Evolutionary conservation across 83 land plant species (phyloP).

Genomic region (Picea engelmannii): DNA sequence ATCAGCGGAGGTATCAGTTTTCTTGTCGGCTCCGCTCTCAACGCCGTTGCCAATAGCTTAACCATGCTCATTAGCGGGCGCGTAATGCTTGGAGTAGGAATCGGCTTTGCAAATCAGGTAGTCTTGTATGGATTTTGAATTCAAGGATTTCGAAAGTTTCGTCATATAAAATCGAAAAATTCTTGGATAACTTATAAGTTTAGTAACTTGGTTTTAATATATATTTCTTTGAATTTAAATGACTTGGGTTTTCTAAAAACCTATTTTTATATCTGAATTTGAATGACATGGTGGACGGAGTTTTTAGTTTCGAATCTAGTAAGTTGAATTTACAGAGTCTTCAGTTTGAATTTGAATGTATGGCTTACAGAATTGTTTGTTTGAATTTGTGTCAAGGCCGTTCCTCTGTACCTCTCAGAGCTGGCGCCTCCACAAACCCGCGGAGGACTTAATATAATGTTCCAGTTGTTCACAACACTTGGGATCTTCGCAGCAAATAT

Average conservation of each 20-base stretch:
- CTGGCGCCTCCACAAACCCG: constrained; percentile 79
- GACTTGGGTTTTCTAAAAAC: not conserved
- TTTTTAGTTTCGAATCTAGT: not conserved
- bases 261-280: not conserved
- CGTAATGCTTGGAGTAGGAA: constrained; percentile 79
- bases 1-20: constrained; percentile 10
- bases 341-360: not conserved
- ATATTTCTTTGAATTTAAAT: not conserved
- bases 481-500: constrained; percentile 78
- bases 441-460: constrained; percentile 81
- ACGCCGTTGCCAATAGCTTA: constrained; percentile 56
- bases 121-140: constrained; percentile 13
- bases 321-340: not conserved
- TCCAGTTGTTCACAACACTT: constrained; percentile 67
- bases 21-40: constrained; percentile 25
- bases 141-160: constrained; percentile 1
- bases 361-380: not conserved
- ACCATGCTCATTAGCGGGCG: constrained; percentile 68
- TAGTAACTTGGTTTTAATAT: not conserved
- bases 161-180: not conserved
- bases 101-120: constrained; percentile 84
- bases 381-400: constrained; percentile 42
- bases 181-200: too few species aligned
- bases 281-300: not conserved
- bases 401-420: constrained; percentile 76